Conservation (phyloP, 257 asterid genomes). For the Scutellaria minor region DNA sequence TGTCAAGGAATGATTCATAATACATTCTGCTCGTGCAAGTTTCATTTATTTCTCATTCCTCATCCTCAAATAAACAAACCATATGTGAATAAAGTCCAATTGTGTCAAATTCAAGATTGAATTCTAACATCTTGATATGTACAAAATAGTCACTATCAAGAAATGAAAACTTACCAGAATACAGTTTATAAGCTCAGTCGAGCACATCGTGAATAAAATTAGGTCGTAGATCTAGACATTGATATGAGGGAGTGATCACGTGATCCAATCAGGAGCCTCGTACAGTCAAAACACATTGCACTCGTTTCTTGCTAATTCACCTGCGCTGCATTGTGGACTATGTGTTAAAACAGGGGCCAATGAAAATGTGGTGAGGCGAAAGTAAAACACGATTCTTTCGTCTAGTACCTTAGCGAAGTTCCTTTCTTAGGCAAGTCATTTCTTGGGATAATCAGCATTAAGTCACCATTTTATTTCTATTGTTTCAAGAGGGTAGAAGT, state of each 20-base stretch:
- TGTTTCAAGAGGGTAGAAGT: constrained; percentile 48
- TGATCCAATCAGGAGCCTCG: constrained; percentile 5
- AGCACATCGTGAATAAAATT: not conserved
- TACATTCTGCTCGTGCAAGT: no score
- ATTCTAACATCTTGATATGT: not conserved
- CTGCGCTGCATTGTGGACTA: not conserved
- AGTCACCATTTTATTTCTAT: constrained; percentile 39
- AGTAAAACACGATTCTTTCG: not conserved
- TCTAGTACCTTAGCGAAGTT: constrained; percentile 30
- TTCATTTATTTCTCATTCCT: no score
- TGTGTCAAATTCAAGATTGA: not conserved
- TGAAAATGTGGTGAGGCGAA: not conserved
- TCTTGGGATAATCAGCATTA: constrained; percentile 19
- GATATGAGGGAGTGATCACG: constrained; percentile 9
- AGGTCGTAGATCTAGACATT: not conserved
- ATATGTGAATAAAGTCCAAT: not conserved
- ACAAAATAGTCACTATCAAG: constrained; percentile 27
- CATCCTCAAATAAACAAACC: no score
- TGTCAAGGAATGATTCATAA: no score
- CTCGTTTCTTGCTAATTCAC: not conserved
- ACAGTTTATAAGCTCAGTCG: not conserved
- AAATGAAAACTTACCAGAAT: not conserved
- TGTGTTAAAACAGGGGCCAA: not conserved
- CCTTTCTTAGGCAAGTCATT: constrained; percentile 16
- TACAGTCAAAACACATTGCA: not conserved